phyloP scores from a whole-genome alignment of 495 filamentous ascomycete species.

The Xylona heveae region DNA sequence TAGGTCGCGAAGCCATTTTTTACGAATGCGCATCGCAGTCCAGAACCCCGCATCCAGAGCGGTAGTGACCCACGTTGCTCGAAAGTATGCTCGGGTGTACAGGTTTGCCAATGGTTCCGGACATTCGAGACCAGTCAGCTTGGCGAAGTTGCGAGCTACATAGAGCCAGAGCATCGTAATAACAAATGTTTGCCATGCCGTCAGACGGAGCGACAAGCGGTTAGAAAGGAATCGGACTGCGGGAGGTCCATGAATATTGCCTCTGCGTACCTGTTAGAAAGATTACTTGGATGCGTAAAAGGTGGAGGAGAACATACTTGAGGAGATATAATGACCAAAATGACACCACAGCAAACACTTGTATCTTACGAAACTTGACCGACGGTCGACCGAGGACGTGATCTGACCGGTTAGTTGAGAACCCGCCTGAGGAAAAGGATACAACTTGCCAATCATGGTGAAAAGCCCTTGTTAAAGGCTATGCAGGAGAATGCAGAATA shows the following conservation, averaged over 20 bases:
- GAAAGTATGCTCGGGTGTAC: constrained; percentile 86
- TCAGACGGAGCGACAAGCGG: constrained; percentile 44
- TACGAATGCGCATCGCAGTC: constrained; percentile 84
- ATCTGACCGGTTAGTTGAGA: constrained; percentile 34
- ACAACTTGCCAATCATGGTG: constrained; percentile 1
- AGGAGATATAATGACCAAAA: constrained; percentile 81
- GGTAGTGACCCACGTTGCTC: constrained; percentile 92
- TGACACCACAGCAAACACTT: constrained; percentile 73
- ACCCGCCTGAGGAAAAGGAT: background rate
- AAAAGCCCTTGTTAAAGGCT: too few relatives aligned
- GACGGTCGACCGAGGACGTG: constrained; percentile 86
- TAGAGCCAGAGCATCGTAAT: constrained; percentile 84
- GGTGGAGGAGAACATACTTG: constrained; percentile 23
- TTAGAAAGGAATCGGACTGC: constrained; percentile 49
- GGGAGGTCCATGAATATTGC: constrained; percentile 74
- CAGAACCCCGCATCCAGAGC: constrained; percentile 93
- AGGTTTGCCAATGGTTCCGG: constrained; percentile 89
- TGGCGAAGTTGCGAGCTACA: constrained; percentile 74
- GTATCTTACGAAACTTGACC: constrained; percentile 72
- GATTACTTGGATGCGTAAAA: background rate
- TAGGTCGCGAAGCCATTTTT: constrained; percentile 64
- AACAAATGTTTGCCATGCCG: constrained; percentile 74
- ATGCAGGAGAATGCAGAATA: too few relatives aligned
- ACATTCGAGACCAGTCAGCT: constrained; percentile 73
- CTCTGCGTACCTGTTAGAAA: constrained; percentile 24